phyloP scores from a whole-genome alignment of 768 basidiomycete species.

The Cyclocybe cylindracea region DNA sequence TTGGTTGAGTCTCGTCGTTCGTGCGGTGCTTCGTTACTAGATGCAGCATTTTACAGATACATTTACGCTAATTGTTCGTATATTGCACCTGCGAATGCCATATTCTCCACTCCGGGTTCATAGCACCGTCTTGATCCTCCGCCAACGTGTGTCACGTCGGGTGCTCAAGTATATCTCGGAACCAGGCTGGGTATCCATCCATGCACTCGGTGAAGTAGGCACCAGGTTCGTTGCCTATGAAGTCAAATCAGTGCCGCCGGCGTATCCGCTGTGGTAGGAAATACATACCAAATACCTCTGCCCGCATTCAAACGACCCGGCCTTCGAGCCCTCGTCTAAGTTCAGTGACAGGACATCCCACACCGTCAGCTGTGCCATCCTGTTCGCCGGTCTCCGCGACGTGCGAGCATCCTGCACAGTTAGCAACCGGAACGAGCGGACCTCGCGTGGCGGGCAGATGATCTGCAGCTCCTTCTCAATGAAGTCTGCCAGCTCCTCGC shows the following conservation, averaged over 20 bases:
- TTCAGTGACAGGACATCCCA: constrained; percentile 71
- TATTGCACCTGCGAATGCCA: too few relatives aligned
- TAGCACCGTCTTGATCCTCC: constrained; percentile 24
- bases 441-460: constrained; percentile 70
- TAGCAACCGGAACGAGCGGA: constrained; percentile 76
- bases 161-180: constrained; percentile 74
- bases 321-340: constrained; percentile 48
- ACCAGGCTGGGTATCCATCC: constrained; percentile 65
- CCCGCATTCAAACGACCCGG: constrained; percentile 58
- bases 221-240: constrained; percentile 63
- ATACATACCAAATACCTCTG: constrained; percentile 66
- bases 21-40: background rate
- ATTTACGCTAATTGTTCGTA: too few relatives aligned
- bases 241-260: background rate
- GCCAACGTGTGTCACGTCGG: constrained; percentile 67
- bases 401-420: constrained; percentile 66
- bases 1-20: background rate
- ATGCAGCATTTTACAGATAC: background rate
- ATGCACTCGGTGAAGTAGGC: constrained; percentile 67
- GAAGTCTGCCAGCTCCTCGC: constrained; percentile 52
- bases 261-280: background rate
- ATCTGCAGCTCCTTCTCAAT: constrained; percentile 73
- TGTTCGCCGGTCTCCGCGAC: constrained; percentile 46
- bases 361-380: constrained; percentile 76
- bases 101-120: too few relatives aligned